phyloP scores from a whole-genome alignment of 2,329 filamentous ascomycete genomes.

The Lojkania enalia region DNA sequence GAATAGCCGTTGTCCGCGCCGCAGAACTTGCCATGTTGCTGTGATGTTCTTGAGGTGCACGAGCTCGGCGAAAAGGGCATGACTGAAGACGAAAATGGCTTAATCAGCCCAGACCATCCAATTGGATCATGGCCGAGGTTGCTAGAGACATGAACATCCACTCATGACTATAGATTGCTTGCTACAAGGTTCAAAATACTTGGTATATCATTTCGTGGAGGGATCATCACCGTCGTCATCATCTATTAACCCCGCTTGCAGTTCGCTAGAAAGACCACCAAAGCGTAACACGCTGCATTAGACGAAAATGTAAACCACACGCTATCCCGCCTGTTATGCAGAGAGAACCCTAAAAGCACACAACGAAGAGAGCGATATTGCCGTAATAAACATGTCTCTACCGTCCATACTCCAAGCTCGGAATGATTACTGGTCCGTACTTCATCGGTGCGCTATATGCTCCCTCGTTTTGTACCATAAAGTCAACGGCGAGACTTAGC shows the following conservation, averaged over 20 bases:
- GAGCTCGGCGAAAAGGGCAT: no score
- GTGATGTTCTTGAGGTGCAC: no score
- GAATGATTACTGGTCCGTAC: constrained; percentile 95
- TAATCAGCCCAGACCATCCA: no score
- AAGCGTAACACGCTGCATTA: neutral
- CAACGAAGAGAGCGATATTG: constrained; percentile 3
- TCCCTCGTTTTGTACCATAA: constrained; percentile 92
- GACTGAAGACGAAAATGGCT: no score
- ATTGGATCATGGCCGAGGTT: no score
- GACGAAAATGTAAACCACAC: neutral
- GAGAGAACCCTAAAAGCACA: neutral
- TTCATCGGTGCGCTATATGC: constrained; percentile 83
- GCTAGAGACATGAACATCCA: no score
- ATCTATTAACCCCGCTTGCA: no score
- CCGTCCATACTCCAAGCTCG: constrained; percentile 61
- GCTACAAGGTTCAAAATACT: no score
- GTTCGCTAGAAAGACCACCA: neutral
- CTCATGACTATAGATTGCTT: no score
- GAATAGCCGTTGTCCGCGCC: constrained; percentile 33
- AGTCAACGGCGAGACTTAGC: constrained; percentile 90
- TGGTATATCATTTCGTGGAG: no score
- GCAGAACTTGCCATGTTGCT: constrained; percentile 31
- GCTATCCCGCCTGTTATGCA: constrained; percentile 6
- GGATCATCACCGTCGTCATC: no score
- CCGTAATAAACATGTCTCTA: constrained; percentile 23